These are phyloP conservation scores for Sporisorium iseilematis-ciliati DNA, from an alignment of 1,284 basidiomycete species.

Conservation along the genomic window DNA sequence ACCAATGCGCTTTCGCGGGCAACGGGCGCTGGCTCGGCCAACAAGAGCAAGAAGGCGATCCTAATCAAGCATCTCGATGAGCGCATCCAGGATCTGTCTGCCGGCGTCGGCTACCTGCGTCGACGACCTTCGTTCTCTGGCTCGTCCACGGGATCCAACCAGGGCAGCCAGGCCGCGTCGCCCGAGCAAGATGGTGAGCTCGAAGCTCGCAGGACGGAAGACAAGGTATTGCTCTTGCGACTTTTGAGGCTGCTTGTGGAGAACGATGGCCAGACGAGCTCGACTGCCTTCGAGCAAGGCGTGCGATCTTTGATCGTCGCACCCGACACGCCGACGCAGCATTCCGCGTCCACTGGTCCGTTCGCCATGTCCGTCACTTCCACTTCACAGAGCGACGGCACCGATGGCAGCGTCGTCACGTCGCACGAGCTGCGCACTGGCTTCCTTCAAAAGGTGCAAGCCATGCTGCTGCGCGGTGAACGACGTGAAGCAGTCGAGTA, in stretches of 20 bases:
- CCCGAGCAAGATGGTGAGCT: slow-evolving; percentile 31
- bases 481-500: slow-evolving; percentile 87
- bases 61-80: slow-evolving; percentile 62
- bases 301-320: slow-evolving; percentile 40
- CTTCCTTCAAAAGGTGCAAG: slow-evolving; percentile 64
- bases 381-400: slow-evolving; percentile 3
- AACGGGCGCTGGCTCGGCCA: slow-evolving; percentile 37
- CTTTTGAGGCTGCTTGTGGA: slow-evolving; percentile 63
- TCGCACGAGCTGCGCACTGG: slow-evolving; percentile 54
- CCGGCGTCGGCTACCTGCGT: slow-evolving; percentile 63
- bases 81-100: slow-evolving; percentile 56
- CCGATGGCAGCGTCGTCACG: slow-evolving; percentile 41
- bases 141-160: slow-evolving; percentile 16
- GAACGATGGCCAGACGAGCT: slow-evolving; percentile 60
- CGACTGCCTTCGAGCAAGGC: slow-evolving; percentile 49
- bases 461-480: slow-evolving; percentile 75
- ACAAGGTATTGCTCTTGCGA: slow-evolving; percentile 62
- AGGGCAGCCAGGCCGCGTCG: slow-evolving; percentile 5
- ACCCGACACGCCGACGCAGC: slow-evolving; percentile 21
- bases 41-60: slow-evolving; percentile 61
- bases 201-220: slow-evolving; percentile 60
- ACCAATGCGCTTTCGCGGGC: slow-evolving; percentile 56
- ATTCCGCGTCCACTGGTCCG: slow-evolving; percentile 5
- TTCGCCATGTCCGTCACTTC: slow-evolving; percentile 40
- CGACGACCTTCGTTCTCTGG: slow-evolving; percentile 47